These are phyloP conservation scores for Chrysoporthe austroafricana DNA, from an alignment of 2,329 filamentous ascomycete species.

Conservation along the genomic window DNA sequence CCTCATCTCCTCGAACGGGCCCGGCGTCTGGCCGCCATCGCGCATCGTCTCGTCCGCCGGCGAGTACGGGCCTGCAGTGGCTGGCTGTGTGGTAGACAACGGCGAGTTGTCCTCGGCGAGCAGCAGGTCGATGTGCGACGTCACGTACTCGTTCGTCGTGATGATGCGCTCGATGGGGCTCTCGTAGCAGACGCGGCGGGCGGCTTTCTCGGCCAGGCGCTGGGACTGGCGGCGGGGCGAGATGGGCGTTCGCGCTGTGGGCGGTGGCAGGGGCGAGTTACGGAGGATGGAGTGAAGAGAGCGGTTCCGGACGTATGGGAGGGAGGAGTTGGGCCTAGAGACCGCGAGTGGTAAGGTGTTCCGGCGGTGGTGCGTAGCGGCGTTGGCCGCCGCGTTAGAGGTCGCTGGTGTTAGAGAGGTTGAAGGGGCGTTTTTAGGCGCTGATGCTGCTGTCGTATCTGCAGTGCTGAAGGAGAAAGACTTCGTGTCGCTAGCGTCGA, in stretches of 20 bases:
- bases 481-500: conserved; percentile 39
- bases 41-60: conserved; percentile 36
- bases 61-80: not conserved
- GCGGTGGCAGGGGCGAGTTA: conserved; percentile 65
- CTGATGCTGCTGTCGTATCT: conserved; percentile 21
- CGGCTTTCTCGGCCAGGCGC: conserved; percentile 57
- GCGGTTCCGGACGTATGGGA: conserved; percentile 63
- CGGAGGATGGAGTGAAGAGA: conserved; percentile 66
- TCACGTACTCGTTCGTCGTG: conserved; percentile 63
- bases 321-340: conserved; percentile 34
- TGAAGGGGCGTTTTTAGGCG: not conserved
- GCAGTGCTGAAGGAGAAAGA: conserved; percentile 50
- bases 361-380: conserved; percentile 37
- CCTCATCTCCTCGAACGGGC: conserved; percentile 66
- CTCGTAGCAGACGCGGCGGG: conserved; percentile 63
- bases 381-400: conserved; percentile 31
- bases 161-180: conserved; percentile 67
- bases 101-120: conserved; percentile 58
- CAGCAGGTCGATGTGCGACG: conserved; percentile 66
- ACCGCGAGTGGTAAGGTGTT: conserved; percentile 40
- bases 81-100: conserved; percentile 36
- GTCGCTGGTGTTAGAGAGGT: conserved; percentile 11
- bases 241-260: conserved; percentile 52
- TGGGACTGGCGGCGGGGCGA: conserved; percentile 59
- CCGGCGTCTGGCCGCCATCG: conserved; percentile 65